phyloP scores from a whole-genome alignment of 345 rosid genomes.

The Aurinia saxatilis region DNA sequence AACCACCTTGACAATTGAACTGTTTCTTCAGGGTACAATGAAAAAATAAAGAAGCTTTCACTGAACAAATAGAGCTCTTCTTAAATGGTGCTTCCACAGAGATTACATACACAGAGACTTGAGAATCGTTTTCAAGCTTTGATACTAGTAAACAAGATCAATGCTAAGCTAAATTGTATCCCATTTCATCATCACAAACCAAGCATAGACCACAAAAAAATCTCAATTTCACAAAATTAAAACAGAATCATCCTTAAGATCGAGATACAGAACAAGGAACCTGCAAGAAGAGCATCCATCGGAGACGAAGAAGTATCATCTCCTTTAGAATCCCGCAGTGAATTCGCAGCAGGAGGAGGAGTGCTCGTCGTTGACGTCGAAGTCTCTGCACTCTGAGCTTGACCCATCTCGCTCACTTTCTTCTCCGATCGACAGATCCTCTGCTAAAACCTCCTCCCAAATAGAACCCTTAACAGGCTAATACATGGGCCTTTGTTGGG shows the following conservation, averaged over 20 bases:
- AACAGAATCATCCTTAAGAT: background rate
- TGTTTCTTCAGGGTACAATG: background rate
- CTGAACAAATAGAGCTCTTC: background rate
- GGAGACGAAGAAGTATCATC: slow-evolving; percentile 30
- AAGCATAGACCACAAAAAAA: background rate
- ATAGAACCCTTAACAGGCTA: background rate
- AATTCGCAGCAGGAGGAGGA: background rate
- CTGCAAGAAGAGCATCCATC: slow-evolving; percentile 52
- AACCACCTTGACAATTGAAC: background rate
- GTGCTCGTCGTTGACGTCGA: background rate
- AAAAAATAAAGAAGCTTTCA: background rate
- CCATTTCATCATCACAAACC: background rate
- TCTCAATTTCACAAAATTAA: background rate
- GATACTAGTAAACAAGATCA: background rate
- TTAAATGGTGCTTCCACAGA: background rate
- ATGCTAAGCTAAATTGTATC: background rate
- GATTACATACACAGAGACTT: background rate
- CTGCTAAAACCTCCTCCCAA: background rate
- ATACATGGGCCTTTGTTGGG: background rate
- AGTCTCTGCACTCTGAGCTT: slow-evolving; percentile 36
- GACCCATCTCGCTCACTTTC: slow-evolving; percentile 39
- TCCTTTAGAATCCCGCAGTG: slow-evolving; percentile 6
- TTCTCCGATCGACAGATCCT: background rate
- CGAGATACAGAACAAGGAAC: slow-evolving; percentile 19
- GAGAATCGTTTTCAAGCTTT: too few species aligned